phyloP scores from a whole-genome alignment of 2,329 filamentous ascomycete genomes.

The Alternaria ventricosa region DNA sequence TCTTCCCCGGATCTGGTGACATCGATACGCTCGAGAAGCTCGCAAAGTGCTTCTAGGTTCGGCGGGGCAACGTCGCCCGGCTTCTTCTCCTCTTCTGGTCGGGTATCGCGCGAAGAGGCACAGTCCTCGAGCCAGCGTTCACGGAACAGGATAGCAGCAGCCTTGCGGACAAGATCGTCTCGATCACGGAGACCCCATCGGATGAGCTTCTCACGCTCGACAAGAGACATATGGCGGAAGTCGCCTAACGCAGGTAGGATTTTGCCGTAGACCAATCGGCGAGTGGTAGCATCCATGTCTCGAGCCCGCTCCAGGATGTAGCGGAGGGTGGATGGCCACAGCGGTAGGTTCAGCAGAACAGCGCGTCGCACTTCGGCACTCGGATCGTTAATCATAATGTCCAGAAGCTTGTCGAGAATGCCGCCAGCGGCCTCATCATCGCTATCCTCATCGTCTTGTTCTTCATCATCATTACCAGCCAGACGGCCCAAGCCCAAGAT shows the following conservation, averaged over 20 bases:
- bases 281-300: slow-evolving; percentile 83
- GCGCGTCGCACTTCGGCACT: slow-evolving; percentile 91
- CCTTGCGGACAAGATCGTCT: slow-evolving; percentile 92
- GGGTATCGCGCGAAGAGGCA: slow-evolving; percentile 69
- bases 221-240: slow-evolving; percentile 90
- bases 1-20: slow-evolving; percentile 89
- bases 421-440: slow-evolving; percentile 71
- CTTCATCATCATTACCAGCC: slow-evolving; percentile 68
- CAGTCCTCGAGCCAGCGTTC: slow-evolving; percentile 99
- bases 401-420: slow-evolving; percentile 81
- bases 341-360: slow-evolving; percentile 87
- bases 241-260: slow-evolving; percentile 89
- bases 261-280: slow-evolving; percentile 84
- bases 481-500: slow-evolving; percentile 87
- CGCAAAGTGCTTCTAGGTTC: slow-evolving; percentile 82
- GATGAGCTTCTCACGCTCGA: slow-evolving; percentile 93
- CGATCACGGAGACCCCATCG: slow-evolving; percentile 93
- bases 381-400: slow-evolving; percentile 90
- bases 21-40: slow-evolving; percentile 92
- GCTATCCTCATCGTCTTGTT: slow-evolving; percentile 70
- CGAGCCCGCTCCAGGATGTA: slow-evolving; percentile 89
- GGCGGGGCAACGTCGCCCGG: slow-evolving; percentile 51
- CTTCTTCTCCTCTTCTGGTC: slow-evolving; percentile 61
- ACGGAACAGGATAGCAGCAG: slow-evolving; percentile 85
- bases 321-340: slow-evolving; percentile 80